Percentiles rank a stretch among this genome's conserved stretches.
These are phyloP conservation scores for Scopulariopsis brevicaulis DNA, from an alignment of 2,329 filamentous ascomycete species.

Conservation along the genomic window DNA sequence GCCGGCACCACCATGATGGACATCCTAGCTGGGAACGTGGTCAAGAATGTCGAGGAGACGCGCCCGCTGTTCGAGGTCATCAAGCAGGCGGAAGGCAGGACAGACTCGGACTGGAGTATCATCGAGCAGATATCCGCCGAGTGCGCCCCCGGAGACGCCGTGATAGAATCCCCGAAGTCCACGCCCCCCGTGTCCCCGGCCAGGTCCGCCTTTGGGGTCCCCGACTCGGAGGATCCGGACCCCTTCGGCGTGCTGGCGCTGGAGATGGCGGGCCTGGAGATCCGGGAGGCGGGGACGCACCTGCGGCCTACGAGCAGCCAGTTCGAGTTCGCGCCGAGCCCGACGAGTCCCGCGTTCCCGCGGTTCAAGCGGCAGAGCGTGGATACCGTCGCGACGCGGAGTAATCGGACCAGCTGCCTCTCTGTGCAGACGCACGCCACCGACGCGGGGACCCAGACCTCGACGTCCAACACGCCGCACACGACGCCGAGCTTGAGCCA, in stretches of 20 bases:
- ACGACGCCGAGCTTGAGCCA: conserved; percentile 43
- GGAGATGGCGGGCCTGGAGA: conserved; percentile 82
- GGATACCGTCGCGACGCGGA: conserved; percentile 48
- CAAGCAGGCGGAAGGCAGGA: conserved; percentile 76
- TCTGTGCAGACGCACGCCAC: conserved; percentile 60
- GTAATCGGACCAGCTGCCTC: conserved; percentile 65
- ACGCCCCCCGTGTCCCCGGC: conserved; percentile 19
- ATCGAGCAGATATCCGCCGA: conserved; percentile 52
- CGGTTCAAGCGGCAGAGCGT: conserved; percentile 54
- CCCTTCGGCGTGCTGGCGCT: conserved; percentile 84
- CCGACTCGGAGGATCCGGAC: conserved; percentile 71
- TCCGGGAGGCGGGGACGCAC: conserved; percentile 70
- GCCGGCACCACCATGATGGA: conserved; percentile 39
- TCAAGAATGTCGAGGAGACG: conserved; percentile 41
- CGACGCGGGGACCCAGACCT: conserved; percentile 55
- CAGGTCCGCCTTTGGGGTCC: conserved; percentile 60
- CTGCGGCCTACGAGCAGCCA: conserved; percentile 63
- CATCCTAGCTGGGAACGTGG: conserved; percentile 44
- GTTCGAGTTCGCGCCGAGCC: conserved; percentile 71
- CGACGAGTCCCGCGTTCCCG: conserved; percentile 59
- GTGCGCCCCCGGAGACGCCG: conserved; percentile 66
- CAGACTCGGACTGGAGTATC: conserved; percentile 57
- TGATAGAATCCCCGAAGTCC: conserved; percentile 34
- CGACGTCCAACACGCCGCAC: conserved; percentile 36
- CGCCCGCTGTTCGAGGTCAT: conserved; percentile 66